phyloP scores from a whole-genome alignment of 805 yeast species.

The Monosporozyma solicola region DNA sequence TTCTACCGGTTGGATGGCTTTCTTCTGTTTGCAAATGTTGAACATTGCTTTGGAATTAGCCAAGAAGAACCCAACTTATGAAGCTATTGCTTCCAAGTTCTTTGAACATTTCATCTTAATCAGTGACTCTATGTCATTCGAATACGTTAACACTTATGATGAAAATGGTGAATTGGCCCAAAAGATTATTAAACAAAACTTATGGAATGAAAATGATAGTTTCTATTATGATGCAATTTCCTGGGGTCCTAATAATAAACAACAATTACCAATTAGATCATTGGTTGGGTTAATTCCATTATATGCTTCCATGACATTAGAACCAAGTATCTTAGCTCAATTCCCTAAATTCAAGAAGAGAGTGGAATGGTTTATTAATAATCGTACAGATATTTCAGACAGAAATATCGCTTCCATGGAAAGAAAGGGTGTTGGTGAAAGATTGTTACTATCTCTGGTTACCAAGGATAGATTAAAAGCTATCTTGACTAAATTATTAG shows the following conservation, averaged over 20 bases:
- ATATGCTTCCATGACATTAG: slow-evolving; percentile 81
- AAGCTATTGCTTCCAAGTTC: slow-evolving; percentile 88
- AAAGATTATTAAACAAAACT: slow-evolving; percentile 45
- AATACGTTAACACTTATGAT: slow-evolving; percentile 27
- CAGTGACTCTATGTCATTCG: slow-evolving; percentile 88
- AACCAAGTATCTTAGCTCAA: slow-evolving; percentile 67
- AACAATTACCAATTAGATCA: slow-evolving; percentile 76
- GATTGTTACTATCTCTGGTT: slow-evolving; percentile 71
- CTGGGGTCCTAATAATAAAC: slow-evolving; percentile 62
- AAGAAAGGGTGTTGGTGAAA: slow-evolving; percentile 71
- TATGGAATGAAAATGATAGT: slow-evolving; percentile 86
- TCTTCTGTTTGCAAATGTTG: slow-evolving; percentile 81
- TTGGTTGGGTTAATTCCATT: slow-evolving; percentile 87
- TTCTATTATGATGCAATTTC: slow-evolving; percentile 87
- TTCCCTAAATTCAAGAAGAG: slow-evolving; percentile 81
- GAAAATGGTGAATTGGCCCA: slow-evolving; percentile 31
- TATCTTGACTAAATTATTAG: slow-evolving; percentile 70
- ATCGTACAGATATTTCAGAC: slow-evolving; percentile 58
- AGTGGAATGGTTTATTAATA: slow-evolving; percentile 73
- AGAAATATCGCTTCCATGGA: slow-evolving; percentile 87
- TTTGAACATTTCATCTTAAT: slow-evolving; percentile 87
- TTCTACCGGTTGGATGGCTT: slow-evolving; percentile 97
- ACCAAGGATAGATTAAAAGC: slow-evolving; percentile 69
- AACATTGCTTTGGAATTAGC: slow-evolving; percentile 88
- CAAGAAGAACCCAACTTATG: slow-evolving; percentile 76